These are phyloP conservation scores for Fusarium keratoplasticum DNA, from an alignment of 2,329 filamentous ascomycete species.

Conservation along the genomic window DNA sequence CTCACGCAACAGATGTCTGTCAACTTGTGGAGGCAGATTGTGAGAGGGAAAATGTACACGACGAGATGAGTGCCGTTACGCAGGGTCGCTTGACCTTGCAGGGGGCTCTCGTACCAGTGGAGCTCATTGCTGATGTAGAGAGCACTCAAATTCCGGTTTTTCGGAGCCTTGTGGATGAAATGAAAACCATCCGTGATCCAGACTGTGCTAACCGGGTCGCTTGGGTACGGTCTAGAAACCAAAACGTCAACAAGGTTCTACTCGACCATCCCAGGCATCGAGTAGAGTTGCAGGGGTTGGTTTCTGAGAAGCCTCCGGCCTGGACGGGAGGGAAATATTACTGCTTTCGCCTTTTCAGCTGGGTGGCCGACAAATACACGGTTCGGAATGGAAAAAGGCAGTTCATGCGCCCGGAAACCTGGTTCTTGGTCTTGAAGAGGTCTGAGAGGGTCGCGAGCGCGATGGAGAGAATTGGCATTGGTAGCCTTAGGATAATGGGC, in stretches of 20 bases:
- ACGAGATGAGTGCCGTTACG: background rate
- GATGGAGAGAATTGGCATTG: background rate
- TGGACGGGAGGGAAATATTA: background rate
- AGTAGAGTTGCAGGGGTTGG: background rate
- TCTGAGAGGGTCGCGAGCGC: background rate
- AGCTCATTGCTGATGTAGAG: background rate
- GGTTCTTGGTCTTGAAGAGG: background rate
- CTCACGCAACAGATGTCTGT: background rate
- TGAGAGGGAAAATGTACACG: background rate
- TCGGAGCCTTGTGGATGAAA: no score
- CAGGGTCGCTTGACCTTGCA: background rate
- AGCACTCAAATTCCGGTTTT: no score
- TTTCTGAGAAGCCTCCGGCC: background rate
- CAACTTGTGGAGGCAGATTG: background rate
- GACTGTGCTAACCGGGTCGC: background rate
- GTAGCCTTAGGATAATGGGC: background rate
- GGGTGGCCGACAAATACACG: no score
- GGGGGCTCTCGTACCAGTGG: background rate
- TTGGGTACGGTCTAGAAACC: background rate
- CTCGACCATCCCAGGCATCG: background rate
- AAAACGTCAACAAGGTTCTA: background rate
- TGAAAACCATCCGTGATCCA: background rate
- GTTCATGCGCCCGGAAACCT: background rate
- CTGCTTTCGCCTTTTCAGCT: background rate
- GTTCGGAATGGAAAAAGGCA: no score